Base-by-base conservation (phyloP, 306 rosid genomes). In the Dalbergia cultrata region DNA sequence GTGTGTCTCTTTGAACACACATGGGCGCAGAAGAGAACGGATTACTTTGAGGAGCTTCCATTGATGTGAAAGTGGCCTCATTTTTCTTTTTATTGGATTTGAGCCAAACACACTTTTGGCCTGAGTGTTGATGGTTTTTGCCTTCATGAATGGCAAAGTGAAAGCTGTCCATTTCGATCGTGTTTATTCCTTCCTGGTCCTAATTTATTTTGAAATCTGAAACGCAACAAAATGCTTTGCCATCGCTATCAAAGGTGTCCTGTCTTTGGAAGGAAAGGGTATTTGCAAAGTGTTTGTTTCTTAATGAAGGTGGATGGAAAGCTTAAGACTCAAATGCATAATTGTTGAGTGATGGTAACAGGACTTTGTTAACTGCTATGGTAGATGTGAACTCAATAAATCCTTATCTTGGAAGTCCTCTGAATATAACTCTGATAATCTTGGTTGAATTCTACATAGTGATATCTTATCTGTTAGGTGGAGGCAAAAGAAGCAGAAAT, bases 1-100 rank as follows among this genome's bases (percentile, higher is more conserved):
- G 79, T 75, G 79, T 84, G 85, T 84, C 87, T 80, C 39, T 82
- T 17, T 71, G 13, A 75, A 21, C 78, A 81, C 57, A 44, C 70
- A 65, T 59, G 84, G 84, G 18, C 39, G 41, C 71, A 58, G 75
- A 26, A 1, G 41, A 37, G 41, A 79, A 84, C 76, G 53, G 69
- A 61, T 73, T 44, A 61, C 77, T 19, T 62, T 67, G 69, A 34
- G 75, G 69, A 34, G 75, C 72, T 50, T 81, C 75, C 58, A 74
- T 67, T 57, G 68, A 67, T 87, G 70, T 80, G 84, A 81, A 74
- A 81, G 63, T 76, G 80, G 74, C 61, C 19, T 79, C 16, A 50
- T 60, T 67, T 53, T 83, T 66, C 54, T 63, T 75, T 67, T 75
- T 64, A 33, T 39, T 45, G 76, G 43, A 22, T 79, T 76, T 19